phyloP scores from a whole-genome alignment of 164 flowering plant genomes.

The Vitis riparia region DNA sequence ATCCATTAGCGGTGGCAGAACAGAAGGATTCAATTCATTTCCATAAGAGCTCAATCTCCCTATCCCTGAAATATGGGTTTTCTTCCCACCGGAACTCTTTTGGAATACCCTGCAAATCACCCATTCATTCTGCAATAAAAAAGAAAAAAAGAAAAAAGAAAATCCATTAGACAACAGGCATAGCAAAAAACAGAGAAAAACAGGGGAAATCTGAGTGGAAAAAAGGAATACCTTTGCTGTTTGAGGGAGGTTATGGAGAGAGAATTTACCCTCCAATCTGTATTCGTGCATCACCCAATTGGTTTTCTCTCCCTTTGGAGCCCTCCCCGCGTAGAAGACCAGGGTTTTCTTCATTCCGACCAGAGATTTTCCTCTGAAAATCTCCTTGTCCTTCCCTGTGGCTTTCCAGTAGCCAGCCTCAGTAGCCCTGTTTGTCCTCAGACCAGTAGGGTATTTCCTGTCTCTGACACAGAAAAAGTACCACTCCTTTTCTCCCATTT shows the following conservation, averaged over 20 bases:
- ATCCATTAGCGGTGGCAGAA: slow-evolving; percentile 71
- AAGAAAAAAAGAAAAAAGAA: not conserved
- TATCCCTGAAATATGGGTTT: slow-evolving; percentile 52
- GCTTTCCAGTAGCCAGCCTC: slow-evolving; percentile 97
- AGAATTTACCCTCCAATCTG: slow-evolving; percentile 74
- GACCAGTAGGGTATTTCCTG: slow-evolving; percentile 91
- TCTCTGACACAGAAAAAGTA: slow-evolving; percentile 94
- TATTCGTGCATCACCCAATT: slow-evolving; percentile 98
- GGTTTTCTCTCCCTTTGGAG: slow-evolving; percentile 89
- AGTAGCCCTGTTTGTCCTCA: slow-evolving; percentile 92
- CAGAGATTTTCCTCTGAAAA: slow-evolving; percentile 62
- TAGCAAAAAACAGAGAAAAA: slow-evolving; percentile 8
- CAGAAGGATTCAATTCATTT: slow-evolving; percentile 37
- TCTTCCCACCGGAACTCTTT: slow-evolving; percentile 82
- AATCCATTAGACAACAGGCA: slow-evolving; percentile 1
- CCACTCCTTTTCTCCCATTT: slow-evolving; percentile 95
- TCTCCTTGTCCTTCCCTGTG: slow-evolving; percentile 94
- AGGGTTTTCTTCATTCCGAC: slow-evolving; percentile 98
- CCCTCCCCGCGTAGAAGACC: slow-evolving; percentile 91
- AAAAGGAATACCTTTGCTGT: slow-evolving; percentile 53
- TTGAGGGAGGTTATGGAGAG: slow-evolving; percentile 67
- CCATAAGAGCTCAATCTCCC: slow-evolving; percentile 36
- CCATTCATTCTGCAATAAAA: slow-evolving; percentile 83
- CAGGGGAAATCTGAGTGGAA: slow-evolving; percentile 12
- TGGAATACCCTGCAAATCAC: slow-evolving; percentile 90